A percentile compares a stretch with the other conserved stretches of the same genome.
Evolutionary conservation across 2,329 filamentous ascomycete species (phyloP).

Genomic region (Emergomyces pasteurianus): DNA sequence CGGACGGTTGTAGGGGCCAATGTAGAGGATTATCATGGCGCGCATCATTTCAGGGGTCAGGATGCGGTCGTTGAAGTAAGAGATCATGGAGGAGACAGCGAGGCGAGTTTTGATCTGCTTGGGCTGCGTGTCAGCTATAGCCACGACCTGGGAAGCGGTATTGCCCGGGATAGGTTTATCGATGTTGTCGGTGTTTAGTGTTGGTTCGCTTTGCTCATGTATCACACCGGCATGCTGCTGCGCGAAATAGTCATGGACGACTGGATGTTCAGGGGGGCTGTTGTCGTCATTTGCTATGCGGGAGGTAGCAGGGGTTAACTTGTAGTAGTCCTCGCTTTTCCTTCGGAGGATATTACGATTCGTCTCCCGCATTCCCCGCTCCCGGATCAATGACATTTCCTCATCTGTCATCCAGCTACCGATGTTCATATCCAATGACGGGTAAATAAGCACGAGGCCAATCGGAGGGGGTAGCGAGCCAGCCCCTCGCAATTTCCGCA

Average conservation of each 20-base stretch:
- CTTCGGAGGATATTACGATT: conserved; percentile 67
- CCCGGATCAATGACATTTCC: conserved; percentile 87
- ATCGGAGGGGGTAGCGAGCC: conserved; percentile 59
- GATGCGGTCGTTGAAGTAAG: conserved; percentile 92
- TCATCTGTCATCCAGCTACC: conserved; percentile 99
- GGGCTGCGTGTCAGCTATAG: conserved; percentile 28
- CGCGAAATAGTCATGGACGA: conserved; percentile 20
- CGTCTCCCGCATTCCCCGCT: conserved; percentile 62
- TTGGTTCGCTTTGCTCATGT: conserved; percentile 4
- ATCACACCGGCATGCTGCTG: conserved; percentile 9
- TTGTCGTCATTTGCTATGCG: conserved; percentile 67
- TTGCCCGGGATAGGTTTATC: conserved; percentile 20
- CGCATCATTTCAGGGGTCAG: conserved; percentile 97
- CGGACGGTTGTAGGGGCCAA: conserved; percentile 83
- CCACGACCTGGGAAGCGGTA: conserved; percentile 25
- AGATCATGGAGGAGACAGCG: conserved; percentile 93
- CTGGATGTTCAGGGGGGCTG: conserved; percentile 23
- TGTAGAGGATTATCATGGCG: conserved; percentile 96
- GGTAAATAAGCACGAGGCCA: conserved; percentile 77
- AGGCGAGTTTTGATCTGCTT: conserved; percentile 63
- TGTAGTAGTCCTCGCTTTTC: conserved; percentile 81
- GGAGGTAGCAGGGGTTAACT: conserved; percentile 68
- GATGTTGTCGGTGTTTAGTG: conserved; percentile 14
- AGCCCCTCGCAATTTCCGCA: conserved; percentile 44
- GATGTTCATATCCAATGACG: conserved; percentile 90